A percentile compares a stretch with the other conserved stretches of the same genome.
These are phyloP conservation scores for Camelina hispida DNA, from an alignment of 345 rosid species.

Conservation along the genomic window DNA sequence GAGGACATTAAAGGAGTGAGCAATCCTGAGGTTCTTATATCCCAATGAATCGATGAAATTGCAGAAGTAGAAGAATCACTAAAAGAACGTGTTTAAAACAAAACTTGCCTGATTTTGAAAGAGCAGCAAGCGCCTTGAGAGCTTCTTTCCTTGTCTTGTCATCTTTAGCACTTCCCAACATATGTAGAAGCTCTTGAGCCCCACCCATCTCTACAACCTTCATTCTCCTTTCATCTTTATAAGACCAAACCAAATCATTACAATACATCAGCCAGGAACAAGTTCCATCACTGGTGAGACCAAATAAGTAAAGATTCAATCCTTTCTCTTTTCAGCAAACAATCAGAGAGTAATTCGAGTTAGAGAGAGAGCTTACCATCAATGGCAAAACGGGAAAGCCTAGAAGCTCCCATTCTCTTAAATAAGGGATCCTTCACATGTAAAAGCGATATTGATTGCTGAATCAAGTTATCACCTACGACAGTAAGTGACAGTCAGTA, in stretches of 20 bases:
- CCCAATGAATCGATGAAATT: neutral
- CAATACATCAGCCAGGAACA: conserved; percentile 14
- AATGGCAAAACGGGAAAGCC: conserved; percentile 81
- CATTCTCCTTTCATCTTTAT: conserved; percentile 83
- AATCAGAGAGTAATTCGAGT: neutral
- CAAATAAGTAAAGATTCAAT: neutral
- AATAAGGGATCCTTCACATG: conserved; percentile 91
- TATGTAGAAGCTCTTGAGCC: conserved; percentile 73
- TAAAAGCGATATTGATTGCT: conserved; percentile 83
- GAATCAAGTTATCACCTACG: conserved; percentile 84
- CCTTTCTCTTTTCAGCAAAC: neutral
- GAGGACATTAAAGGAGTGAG: conserved; percentile 1
- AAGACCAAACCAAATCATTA: conserved; percentile 7
- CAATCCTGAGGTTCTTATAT: neutral
- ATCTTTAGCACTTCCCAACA: conserved; percentile 81
- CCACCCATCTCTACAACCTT: conserved; percentile 90
- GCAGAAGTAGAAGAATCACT: neutral
- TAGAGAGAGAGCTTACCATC: conserved; percentile 55
- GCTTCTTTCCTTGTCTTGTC: conserved; percentile 84
- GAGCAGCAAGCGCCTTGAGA: conserved; percentile 73
- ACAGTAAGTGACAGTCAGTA: conserved; percentile 24
- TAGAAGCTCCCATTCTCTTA: conserved; percentile 91
- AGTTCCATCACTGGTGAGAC: neutral
- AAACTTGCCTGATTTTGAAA: conserved; percentile 66
- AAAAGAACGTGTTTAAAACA: neutral